Evolutionary conservation across 306 rosid species (phyloP).

Genomic region (Dryas alaskensis): DNA sequence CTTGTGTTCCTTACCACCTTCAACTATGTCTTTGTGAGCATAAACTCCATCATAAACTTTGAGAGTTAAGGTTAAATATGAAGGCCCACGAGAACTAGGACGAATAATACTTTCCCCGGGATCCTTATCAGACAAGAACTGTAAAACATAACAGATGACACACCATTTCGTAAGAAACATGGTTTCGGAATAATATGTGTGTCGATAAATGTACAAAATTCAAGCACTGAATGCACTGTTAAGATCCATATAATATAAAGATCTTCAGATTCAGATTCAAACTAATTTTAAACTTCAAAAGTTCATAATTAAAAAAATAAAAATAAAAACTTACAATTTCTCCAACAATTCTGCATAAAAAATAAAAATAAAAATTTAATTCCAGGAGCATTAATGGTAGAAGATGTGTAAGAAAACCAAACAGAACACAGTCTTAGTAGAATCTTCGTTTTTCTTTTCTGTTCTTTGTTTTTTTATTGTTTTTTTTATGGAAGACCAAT

Average conservation of each 20-base stretch:
- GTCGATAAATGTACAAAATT: neutral
- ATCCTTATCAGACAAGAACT: constrained; percentile 93
- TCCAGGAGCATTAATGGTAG: neutral
- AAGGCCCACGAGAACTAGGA: constrained; percentile 95
- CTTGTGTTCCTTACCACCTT: constrained; percentile 97
- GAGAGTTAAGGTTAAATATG: constrained; percentile 81
- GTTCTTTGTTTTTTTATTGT: too few relatives aligned
- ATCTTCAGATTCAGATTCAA: neutral
- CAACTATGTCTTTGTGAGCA: constrained; percentile 95
- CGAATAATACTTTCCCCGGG: constrained; percentile 96
- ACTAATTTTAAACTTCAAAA: neutral
- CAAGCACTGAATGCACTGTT: neutral
- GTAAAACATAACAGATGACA: constrained; percentile 24
- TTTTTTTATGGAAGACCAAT: neutral
- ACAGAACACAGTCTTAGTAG: too few relatives aligned
- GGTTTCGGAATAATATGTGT: neutral
- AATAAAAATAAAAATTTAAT: neutral
- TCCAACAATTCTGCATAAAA: neutral
- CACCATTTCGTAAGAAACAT: neutral
- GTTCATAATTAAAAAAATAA: neutral
- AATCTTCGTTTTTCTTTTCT: too few relatives aligned
- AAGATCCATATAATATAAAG: neutral
- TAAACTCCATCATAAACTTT: constrained; percentile 92
- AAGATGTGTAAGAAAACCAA: neutral
- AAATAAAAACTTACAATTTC: neutral